These are phyloP conservation scores for Fraxinus xanthoxyloides DNA, from an alignment of 305 asterid species.

Conservation along the genomic window DNA sequence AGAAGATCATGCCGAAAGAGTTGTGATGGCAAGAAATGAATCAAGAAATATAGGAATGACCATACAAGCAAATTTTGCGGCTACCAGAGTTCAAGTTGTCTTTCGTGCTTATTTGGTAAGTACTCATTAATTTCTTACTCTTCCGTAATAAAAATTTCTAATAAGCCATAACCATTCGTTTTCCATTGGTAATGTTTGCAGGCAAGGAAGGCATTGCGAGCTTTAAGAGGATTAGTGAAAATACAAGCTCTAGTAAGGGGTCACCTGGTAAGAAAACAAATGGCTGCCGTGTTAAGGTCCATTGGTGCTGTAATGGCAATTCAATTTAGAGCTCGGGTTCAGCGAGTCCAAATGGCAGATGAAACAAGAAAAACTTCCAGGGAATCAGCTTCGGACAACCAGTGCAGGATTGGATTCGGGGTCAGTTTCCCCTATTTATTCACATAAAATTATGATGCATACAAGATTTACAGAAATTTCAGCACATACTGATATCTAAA, in stretches of 20 bases:
- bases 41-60: not conserved
- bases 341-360: constrained; percentile 54
- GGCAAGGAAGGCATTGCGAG: constrained; percentile 76
- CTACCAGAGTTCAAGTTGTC: constrained; percentile 60
- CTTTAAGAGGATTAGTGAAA: constrained; percentile 67
- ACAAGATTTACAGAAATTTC: not conserved
- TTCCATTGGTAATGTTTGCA: constrained; percentile 24
- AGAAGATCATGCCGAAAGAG: constrained; percentile 23
- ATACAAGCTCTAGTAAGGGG: constrained; percentile 81
- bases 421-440: constrained; percentile 29
- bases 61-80: constrained; percentile 44
- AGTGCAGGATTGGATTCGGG: constrained; percentile 19
- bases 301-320: constrained; percentile 62
- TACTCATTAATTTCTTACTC: not conserved
- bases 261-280: constrained; percentile 63
- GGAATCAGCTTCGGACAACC: constrained; percentile 32
- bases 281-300: constrained; percentile 47
- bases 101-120: constrained; percentile 74
- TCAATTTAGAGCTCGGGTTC: constrained; percentile 68
- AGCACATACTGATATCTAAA: not conserved
- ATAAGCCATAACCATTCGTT: constrained; percentile 6
- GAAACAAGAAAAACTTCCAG: constrained; percentile 29
- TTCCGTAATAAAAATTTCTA: not conserved
- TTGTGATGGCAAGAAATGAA: constrained; percentile 15
- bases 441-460: not conserved